These are phyloP conservation scores for Lentinus tigrinus DNA, from an alignment of 768 basidiomycete genomes.

Conservation along the genomic window DNA sequence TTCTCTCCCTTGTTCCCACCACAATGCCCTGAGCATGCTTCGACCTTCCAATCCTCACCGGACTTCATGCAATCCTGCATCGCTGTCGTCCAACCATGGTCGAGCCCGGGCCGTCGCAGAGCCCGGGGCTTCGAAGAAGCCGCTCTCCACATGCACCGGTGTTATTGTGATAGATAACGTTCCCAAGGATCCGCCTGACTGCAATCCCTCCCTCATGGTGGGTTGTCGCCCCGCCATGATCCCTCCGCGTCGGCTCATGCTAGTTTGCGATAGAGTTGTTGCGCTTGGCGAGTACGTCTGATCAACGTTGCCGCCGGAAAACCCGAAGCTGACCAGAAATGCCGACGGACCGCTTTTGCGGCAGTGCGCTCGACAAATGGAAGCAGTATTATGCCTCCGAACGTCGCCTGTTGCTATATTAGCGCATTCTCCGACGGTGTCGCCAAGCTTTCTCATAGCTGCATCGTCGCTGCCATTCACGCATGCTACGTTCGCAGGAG, in stretches of 20 bases:
- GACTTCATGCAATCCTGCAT: neutral
- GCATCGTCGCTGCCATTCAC: neutral
- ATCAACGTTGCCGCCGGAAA: neutral
- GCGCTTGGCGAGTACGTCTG: neutral
- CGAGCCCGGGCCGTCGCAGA: neutral
- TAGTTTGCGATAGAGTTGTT: neutral
- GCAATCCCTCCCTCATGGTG: neutral
- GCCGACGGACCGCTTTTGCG: neutral
- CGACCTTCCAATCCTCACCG: no score
- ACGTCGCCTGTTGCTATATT: neutral
- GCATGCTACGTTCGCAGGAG: constrained; percentile 7
- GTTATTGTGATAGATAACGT: neutral
- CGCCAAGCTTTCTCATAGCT: constrained; percentile 8
- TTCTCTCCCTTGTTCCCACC: no score
- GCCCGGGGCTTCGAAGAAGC: constrained; percentile 1
- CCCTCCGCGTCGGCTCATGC: neutral
- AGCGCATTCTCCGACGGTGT: constrained; percentile 8
- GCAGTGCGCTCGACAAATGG: neutral
- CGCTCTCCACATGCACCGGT: constrained; percentile 5
- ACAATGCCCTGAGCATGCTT: no score
- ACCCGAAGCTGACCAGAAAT: neutral
- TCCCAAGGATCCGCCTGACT: constrained; percentile 6
- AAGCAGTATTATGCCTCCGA: neutral
- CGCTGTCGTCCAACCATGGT: neutral
- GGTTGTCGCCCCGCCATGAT: neutral